A percentile compares a stretch with the other conserved stretches of the same genome.
Evolutionary conservation across 805 yeast species (phyloP).

Genomic region (Starmerella bombicola): DNA sequence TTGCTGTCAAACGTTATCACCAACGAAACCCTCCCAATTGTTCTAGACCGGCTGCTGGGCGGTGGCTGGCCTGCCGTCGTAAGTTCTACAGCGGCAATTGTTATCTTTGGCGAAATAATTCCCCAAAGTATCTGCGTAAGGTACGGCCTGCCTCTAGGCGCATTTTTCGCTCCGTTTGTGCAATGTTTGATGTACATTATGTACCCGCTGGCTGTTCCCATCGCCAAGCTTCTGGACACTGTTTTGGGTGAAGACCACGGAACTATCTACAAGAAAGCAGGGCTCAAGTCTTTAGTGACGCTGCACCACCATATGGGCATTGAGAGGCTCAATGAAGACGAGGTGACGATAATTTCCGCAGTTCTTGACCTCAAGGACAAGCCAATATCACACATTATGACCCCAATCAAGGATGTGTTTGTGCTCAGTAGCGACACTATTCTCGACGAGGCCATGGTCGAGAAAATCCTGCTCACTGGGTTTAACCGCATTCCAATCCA

Average conservation of each 20-base stretch:
- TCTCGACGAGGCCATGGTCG: slow-evolving; percentile 72
- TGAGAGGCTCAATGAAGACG: slow-evolving; percentile 85
- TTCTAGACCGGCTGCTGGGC: slow-evolving; percentile 80
- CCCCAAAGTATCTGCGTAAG: slow-evolving; percentile 91
- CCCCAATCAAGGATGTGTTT: slow-evolving; percentile 81
- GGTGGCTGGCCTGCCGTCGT: slow-evolving; percentile 98
- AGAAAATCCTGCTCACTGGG: slow-evolving; percentile 84
- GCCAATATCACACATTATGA: slow-evolving; percentile 76
- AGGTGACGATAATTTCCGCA: slow-evolving; percentile 88
- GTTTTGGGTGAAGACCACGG: slow-evolving; percentile 93
- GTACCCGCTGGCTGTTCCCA: slow-evolving; percentile 90
- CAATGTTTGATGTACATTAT: slow-evolving; percentile 68
- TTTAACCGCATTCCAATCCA: slow-evolving; percentile 92
- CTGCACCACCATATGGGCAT: slow-evolving; percentile 91
- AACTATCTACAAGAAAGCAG: slow-evolving; percentile 81
- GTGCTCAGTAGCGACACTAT: slow-evolving; percentile 75
- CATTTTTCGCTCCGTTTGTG: slow-evolving; percentile 83
- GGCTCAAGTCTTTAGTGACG: slow-evolving; percentile 85
- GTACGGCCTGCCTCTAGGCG: slow-evolving; percentile 83
- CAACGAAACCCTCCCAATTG: slow-evolving; percentile 88
- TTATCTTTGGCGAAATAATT: slow-evolving; percentile 88
- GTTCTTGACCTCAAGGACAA: slow-evolving; percentile 90
- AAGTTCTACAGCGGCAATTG: slow-evolving; percentile 83
- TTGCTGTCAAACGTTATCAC: slow-evolving; percentile 79
- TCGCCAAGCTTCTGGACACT: slow-evolving; percentile 65